A percentile compares a stretch with the other conserved stretches of the same genome.
Evolutionary conservation across 768 basidiomycete genomes (phyloP).

Genomic region (Lactarius hatsudake): DNA sequence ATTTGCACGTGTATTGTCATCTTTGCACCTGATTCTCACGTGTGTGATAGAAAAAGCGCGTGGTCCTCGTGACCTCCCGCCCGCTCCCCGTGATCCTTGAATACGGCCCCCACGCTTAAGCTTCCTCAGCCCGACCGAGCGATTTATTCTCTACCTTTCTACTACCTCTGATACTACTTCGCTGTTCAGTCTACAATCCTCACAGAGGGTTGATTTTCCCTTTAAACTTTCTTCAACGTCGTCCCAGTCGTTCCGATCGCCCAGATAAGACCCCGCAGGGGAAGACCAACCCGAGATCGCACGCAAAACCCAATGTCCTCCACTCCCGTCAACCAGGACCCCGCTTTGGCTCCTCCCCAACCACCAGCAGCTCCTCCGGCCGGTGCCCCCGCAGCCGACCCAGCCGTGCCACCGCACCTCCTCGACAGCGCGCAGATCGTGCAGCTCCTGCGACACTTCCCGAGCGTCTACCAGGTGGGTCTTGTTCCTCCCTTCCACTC

Average conservation of each 20-base stretch:
- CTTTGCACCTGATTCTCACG: constrained; percentile 31
- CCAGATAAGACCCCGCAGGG: constrained; percentile 14
- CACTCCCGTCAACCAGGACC: constrained; percentile 18
- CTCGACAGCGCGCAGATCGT: constrained; percentile 22
- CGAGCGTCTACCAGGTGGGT: constrained; percentile 23
- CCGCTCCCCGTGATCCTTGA: constrained; percentile 25
- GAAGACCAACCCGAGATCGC: neutral
- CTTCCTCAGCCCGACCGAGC: neutral
- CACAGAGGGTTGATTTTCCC: neutral
- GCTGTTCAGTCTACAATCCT: neutral
- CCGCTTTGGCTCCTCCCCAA: constrained; percentile 11
- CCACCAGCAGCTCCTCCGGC: neutral
- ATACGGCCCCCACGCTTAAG: neutral
- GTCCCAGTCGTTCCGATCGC: constrained; percentile 13
- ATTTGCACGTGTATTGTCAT: constrained; percentile 26
- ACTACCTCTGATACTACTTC: neutral
- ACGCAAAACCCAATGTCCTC: constrained; percentile 16
- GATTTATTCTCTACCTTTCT: neutral
- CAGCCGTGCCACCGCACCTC: constrained; percentile 10
- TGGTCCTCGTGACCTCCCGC: constrained; percentile 27
- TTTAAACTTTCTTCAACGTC: neutral
- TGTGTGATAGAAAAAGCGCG: constrained; percentile 27
- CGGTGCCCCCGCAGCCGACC: constrained; percentile 5
- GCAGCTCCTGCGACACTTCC: constrained; percentile 22
- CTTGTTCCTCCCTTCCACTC: neutral